Evolutionary conservation across 1,139 yeast genomes (phyloP).

Genomic region (Lipomyces yarrowii): DNA sequence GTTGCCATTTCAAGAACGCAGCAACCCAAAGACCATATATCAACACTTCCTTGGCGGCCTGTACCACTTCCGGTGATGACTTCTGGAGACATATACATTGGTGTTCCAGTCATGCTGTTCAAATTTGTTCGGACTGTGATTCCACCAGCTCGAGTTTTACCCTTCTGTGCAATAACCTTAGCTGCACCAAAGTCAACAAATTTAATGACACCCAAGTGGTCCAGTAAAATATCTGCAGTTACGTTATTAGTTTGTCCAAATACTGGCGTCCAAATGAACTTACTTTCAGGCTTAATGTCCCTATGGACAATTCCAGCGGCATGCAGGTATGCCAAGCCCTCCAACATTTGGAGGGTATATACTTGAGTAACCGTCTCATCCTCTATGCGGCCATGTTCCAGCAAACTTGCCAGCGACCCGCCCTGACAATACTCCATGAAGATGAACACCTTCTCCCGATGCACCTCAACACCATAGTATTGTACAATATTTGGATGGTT

Average conservation of each 20-base stretch:
- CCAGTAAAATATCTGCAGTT: slow-evolving; percentile 63
- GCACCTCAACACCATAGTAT: slow-evolving; percentile 96
- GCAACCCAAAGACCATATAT: slow-evolving; percentile 79
- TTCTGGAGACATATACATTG: slow-evolving; percentile 99
- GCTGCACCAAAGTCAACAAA: slow-evolving; percentile 98
- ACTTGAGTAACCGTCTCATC: slow-evolving; percentile 93
- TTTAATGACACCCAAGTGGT: slow-evolving; percentile 90
- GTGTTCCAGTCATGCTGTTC: slow-evolving; percentile 83
- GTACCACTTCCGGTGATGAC: slow-evolving; percentile 77
- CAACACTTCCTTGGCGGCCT: slow-evolving; percentile 69
- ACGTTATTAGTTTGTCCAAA: background rate
- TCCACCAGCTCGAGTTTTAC: slow-evolving; percentile 29
- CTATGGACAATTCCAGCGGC: slow-evolving; percentile 96
- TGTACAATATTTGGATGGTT: slow-evolving; percentile 96
- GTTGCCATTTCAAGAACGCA: slow-evolving; percentile 90
- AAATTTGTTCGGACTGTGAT: slow-evolving; percentile 43
- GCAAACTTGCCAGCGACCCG: slow-evolving; percentile 82
- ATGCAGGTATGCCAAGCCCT: slow-evolving; percentile 92
- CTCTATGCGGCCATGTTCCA: slow-evolving; percentile 90
- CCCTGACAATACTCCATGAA: slow-evolving; percentile 99
- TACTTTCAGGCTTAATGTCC: slow-evolving; percentile 89
- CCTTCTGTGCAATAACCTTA: slow-evolving; percentile 73
- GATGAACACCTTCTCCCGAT: slow-evolving; percentile 89
- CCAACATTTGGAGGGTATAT: slow-evolving; percentile 88
- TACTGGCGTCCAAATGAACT: background rate